Base-by-base conservation (phyloP, 2,329 filamentous ascomycete genomes). In the Aspergillus persii region DNA sequence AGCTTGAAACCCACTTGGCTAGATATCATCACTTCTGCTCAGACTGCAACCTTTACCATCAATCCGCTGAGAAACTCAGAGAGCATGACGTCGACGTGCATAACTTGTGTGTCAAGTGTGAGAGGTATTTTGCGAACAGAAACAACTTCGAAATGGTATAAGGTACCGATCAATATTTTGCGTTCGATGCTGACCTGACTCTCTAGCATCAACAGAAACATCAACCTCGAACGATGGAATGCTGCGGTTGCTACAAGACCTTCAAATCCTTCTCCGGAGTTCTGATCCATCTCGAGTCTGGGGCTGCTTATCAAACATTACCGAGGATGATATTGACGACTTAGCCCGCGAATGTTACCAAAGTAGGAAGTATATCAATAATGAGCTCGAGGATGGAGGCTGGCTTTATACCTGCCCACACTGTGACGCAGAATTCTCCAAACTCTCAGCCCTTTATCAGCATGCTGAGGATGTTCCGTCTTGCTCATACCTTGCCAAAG, bases 221-320 rank as follows among this genome's bases (percentile, higher is more conserved):
- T 56, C 55, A 61, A 39, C 29, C 50, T 26, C 50, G 54, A 54
- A 49, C 44, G 4, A 50, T 60, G 50, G 54, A 60, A 54, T 60
- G 58, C 50, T 54, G 46, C 51, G 54, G 58, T 36, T 60, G 58
- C 50, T 51, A 51, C 18, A 44, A 57, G 44, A 47, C 46, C 41
- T 60, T 60, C 54, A 60, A 61, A 8, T 31, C 30, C 30, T 31
- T 31, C 30, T 31, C 30, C 8, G 30, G 58, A 48, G 39, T 60
- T 31, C 44, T 60, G 53, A 56, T 60, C 31, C 58, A 60, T 60
- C 53, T 60, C 18, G 58, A 56, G 48, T 56, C 58, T 41, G 58
- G 58, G 36, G 53, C 41, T 60, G 58, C 44, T 29, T 18, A 52
- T 61, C 46, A 63, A 66, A 12, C 63, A 53, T n/a, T n/a, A n/a